Evolutionary conservation across 148 eudicot genomes (phyloP).

Genomic region (Chenopodium quinoa): DNA sequence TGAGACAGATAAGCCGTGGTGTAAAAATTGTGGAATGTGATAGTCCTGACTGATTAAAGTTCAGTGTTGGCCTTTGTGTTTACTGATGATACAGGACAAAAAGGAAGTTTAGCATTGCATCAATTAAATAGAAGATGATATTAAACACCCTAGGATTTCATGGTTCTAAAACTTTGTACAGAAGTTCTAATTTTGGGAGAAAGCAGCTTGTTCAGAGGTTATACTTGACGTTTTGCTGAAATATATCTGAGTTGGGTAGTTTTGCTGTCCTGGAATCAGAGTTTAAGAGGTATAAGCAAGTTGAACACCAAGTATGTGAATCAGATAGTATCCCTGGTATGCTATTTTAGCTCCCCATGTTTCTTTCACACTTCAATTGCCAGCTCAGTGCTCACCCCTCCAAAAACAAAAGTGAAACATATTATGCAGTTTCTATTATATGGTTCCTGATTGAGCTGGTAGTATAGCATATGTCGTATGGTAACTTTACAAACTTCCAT

Average conservation of each 20-base stretch:
- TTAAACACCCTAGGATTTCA: not conserved
- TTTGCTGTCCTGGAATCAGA: not conserved
- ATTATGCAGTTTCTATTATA: no score
- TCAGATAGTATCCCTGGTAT: not conserved
- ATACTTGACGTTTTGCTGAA: not conserved
- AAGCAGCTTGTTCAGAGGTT: not conserved
- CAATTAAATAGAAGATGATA: not conserved
- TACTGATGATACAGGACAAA: not conserved
- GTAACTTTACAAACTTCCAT: no score
- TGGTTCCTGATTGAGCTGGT: no score
- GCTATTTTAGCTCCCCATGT: not conserved
- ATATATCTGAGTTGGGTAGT: not conserved
- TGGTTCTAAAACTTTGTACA: not conserved
- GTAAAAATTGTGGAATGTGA: slow-evolving; percentile 47
- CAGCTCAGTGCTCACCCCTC: no score
- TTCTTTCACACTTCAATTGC: no score
- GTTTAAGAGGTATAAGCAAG: not conserved
- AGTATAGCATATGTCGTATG: no score
- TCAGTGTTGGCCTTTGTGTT: slow-evolving; percentile 7
- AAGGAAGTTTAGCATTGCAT: not conserved
- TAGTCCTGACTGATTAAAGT: slow-evolving; percentile 16
- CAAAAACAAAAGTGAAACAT: no score
- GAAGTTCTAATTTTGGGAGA: not conserved
- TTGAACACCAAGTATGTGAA: not conserved
- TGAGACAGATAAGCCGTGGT: slow-evolving; percentile 52